Conservation (phyloP, 495 filamentous ascomycete species). For the Penicillium cinerascens region DNA sequence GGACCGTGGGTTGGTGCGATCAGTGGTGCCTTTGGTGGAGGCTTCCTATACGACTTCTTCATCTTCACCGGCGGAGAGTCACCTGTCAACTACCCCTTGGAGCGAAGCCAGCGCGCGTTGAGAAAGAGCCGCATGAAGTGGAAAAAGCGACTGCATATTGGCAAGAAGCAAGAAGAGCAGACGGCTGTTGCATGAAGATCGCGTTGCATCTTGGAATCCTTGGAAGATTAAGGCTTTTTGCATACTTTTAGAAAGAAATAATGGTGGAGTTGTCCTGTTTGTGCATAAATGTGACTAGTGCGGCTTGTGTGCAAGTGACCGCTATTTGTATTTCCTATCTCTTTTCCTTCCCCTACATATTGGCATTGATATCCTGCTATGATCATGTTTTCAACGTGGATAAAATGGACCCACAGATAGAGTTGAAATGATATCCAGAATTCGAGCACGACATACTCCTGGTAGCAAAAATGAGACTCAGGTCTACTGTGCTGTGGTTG, state of each 20-base stretch:
- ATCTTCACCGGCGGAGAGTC: constrained; percentile 53
- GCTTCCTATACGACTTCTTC: constrained; percentile 50
- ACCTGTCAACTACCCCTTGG: constrained; percentile 48
- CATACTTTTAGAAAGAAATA: neutral
- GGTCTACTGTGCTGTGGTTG: constrained; percentile 51
- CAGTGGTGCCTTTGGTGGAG: constrained; percentile 43
- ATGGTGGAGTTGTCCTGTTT: neutral
- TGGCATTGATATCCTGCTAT: too few relatives aligned
- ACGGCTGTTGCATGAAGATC: neutral
- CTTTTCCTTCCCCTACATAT: too few relatives aligned
- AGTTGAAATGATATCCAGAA: too few relatives aligned
- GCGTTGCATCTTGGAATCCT: neutral
- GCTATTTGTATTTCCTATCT: too few relatives aligned
- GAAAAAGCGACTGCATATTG: constrained; percentile 24
- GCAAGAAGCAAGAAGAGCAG: constrained; percentile 6
- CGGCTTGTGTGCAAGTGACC: too few relatives aligned
- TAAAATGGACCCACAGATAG: too few relatives aligned
- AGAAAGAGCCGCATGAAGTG: constrained; percentile 35
- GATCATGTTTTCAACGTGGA: too few relatives aligned
- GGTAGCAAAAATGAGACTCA: constrained; percentile 38
- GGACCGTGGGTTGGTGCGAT: constrained; percentile 48
- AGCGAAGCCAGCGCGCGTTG: constrained; percentile 34
- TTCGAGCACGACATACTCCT: too few relatives aligned
- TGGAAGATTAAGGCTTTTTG: neutral
- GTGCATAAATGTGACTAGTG: neutral